Evolutionary conservation across 108 stramenopile species (phyloP).

Genomic region (Craspedostauros australis): DNA sequence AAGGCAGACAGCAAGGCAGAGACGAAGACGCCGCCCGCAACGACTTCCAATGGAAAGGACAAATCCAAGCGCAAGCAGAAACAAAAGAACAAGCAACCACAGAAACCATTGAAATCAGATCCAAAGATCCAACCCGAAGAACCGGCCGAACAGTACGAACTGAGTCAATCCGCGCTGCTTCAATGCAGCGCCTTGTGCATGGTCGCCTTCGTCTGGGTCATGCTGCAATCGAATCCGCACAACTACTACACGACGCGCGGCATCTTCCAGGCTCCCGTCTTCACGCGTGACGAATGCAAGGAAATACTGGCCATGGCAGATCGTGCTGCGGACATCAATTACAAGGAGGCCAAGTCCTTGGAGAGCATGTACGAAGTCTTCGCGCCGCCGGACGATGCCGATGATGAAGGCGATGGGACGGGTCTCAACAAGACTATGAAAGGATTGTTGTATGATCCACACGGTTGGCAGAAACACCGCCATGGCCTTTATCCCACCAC

Average conservation of each 20-base stretch:
- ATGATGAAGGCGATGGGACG: constrained; percentile 2
- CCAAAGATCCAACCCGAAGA: neutral
- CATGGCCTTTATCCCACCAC: constrained; percentile 57
- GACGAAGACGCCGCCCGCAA: neutral
- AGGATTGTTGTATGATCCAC: constrained; percentile 17
- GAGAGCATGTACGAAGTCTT: no score
- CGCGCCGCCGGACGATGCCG: no score
- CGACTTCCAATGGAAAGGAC: neutral
- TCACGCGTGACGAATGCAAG: constrained; percentile 52
- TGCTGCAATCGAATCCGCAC: constrained; percentile 30
- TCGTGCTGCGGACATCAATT: constrained; percentile 32
- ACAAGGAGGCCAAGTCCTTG: constrained; percentile 6
- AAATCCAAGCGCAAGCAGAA: neutral
- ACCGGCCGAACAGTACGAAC: neutral
- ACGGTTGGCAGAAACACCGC: constrained; percentile 53
- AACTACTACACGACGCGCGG: constrained; percentile 41
- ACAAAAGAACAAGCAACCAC: neutral
- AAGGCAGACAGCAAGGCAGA: neutral
- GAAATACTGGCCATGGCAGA: constrained; percentile 45
- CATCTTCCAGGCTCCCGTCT: constrained; percentile 41
- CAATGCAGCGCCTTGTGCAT: neutral
- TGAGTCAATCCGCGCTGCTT: neutral
- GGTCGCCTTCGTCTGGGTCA: constrained; percentile 1
- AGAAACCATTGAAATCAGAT: neutral
- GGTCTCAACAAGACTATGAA: constrained; percentile 3